Evolutionary conservation across 2,329 filamentous ascomycete genomes (phyloP).

Genomic region (Botrytis paeoniae): DNA sequence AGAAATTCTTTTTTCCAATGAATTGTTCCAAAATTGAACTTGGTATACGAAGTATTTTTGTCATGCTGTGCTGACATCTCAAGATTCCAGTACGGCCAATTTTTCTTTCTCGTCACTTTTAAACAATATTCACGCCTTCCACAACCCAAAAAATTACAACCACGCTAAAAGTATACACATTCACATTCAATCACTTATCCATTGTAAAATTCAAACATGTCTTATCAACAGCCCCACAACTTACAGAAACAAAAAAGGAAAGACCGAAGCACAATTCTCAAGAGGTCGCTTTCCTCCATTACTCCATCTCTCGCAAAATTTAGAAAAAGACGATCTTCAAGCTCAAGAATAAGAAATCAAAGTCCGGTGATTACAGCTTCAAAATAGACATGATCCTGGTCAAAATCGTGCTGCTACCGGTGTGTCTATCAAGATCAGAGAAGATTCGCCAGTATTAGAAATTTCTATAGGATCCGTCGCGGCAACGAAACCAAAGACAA

Average conservation of each 20-base stretch:
- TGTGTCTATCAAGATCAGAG: neutral
- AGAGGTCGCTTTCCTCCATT: neutral
- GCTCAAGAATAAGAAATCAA: neutral
- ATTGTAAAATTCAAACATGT: neutral
- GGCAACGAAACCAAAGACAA: neutral
- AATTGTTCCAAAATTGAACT: neutral
- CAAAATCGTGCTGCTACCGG: too few species aligned
- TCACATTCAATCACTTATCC: neutral
- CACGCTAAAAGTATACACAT: too few species aligned
- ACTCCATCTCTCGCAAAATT: neutral
- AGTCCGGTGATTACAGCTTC: neutral
- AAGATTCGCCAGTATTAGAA: neutral
- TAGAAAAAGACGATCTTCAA: neutral
- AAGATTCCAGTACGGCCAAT: neutral
- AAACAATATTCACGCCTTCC: neutral
- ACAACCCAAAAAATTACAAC: neutral
- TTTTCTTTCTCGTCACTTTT: too few species aligned
- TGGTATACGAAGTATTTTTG: neutral
- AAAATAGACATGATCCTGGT: neutral
- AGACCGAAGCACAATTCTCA: neutral
- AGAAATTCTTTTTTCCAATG: accelerated
- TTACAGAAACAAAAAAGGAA: neutral
- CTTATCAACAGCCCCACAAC: neutral
- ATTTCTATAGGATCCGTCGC: too few species aligned
- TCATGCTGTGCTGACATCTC: neutral